Evolutionary conservation across 2,329 filamentous ascomycete species (phyloP).

Genomic region (Alternaria dauci): DNA sequence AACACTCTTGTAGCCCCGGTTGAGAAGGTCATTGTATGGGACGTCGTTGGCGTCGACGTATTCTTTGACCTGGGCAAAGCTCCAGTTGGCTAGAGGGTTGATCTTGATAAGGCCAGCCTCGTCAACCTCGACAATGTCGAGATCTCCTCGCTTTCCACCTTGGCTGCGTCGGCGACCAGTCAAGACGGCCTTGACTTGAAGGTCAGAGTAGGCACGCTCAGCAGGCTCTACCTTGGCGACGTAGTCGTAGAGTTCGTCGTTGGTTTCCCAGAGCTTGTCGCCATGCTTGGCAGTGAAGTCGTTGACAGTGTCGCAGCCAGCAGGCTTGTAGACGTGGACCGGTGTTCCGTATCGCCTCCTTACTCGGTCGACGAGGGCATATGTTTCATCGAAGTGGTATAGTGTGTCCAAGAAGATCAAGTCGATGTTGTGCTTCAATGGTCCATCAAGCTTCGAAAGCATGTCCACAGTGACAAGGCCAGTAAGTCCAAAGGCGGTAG

Average conservation of each 20-base stretch:
- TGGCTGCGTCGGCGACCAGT: constrained; percentile 92
- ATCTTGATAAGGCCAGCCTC: constrained; percentile 94
- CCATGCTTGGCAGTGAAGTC: constrained; percentile 88
- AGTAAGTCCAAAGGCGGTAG: constrained; percentile 61
- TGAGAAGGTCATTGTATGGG: constrained; percentile 90
- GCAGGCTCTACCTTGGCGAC: constrained; percentile 97
- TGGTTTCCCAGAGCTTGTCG: constrained; percentile 80
- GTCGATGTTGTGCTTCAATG: constrained; percentile 63
- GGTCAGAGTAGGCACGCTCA: constrained; percentile 85
- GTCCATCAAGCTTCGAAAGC: constrained; percentile 75
- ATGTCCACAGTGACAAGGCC: constrained; percentile 66
- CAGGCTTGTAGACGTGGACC: constrained; percentile 90
- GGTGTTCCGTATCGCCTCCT: constrained; percentile 77
- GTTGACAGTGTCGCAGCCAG: constrained; percentile 72
- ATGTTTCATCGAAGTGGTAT: constrained; percentile 62
- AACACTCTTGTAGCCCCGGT: constrained; percentile 96
- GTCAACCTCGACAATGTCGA: constrained; percentile 92
- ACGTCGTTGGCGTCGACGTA: constrained; percentile 89
- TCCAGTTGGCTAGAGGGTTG: constrained; percentile 96
- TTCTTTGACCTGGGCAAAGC: constrained; percentile 84
- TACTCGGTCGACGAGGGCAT: constrained; percentile 69
- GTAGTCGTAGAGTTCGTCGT: constrained; percentile 94
- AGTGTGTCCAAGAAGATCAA: constrained; percentile 65
- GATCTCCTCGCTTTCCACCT: constrained; percentile 87
- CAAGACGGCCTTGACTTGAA: constrained; percentile 87